Conservation (phyloP, 2,329 filamentous ascomycete genomes). For the Fonsecaea erecta region DNA sequence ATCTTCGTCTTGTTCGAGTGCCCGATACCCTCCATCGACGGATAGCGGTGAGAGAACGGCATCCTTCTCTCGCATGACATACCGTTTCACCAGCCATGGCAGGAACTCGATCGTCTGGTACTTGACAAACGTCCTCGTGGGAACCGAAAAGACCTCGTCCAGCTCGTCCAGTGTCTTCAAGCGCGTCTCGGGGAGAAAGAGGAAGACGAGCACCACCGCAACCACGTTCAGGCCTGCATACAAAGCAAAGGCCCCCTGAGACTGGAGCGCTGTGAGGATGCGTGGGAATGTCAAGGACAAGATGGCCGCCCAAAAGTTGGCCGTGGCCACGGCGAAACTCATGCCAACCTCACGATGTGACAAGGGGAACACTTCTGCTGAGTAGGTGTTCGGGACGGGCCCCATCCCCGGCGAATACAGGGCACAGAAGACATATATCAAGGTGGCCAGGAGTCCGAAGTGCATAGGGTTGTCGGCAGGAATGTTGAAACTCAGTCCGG, state of each 20-base stretch:
- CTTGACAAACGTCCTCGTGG: conserved; percentile 57
- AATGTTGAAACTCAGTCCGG: conserved; percentile 49
- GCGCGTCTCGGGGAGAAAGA: conserved; percentile 59
- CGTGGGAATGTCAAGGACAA: conserved; percentile 47
- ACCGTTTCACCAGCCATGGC: conserved; percentile 64
- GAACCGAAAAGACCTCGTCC: conserved; percentile 50
- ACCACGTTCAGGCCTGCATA: conserved; percentile 60
- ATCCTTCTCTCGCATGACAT: conserved; percentile 56
- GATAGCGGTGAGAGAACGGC: conserved; percentile 53
- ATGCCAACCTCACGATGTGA: conserved; percentile 57
- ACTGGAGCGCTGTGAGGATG: conserved; percentile 43
- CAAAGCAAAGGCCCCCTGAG: conserved; percentile 47
- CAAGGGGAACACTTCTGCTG: conserved; percentile 60
- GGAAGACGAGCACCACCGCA: conserved; percentile 63
- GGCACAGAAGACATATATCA: conserved; percentile 39
- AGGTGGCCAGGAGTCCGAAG: conserved; percentile 36
- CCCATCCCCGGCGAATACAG: conserved; percentile 57
- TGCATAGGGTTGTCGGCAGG: conserved; percentile 37
- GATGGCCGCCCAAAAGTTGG: conserved; percentile 48
- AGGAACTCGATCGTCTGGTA: conserved; percentile 60
- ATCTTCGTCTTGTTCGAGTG: conserved; percentile 31
- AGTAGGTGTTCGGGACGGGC: conserved; percentile 56
- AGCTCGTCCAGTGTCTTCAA: conserved; percentile 59
- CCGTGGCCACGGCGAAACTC: conserved; percentile 48
- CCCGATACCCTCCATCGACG: conserved; percentile 20